Base-by-base conservation (phyloP, 2,329 filamentous ascomycete genomes). In the Aspergillus thermomutatus region DNA sequence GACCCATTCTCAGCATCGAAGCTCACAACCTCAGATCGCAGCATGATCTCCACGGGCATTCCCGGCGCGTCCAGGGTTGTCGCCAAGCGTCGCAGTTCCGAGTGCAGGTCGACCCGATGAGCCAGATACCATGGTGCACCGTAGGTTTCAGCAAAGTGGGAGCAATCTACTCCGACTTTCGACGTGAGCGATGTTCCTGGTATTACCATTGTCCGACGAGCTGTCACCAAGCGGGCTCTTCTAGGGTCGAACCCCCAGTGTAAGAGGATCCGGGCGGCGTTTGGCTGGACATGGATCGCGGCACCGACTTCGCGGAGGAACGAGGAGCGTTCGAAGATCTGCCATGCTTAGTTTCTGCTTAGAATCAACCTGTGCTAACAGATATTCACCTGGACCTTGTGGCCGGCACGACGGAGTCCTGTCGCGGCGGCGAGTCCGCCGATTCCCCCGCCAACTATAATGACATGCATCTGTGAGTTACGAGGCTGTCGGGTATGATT, bases 271-370 rank as follows among this genome's bases (percentile, higher is more conserved):
- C 57, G 60, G 3, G 57, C 59, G 14, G 64, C 69, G 51, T 72
- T 72, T 1, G 69, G 69, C 17, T 62, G 58, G 40, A 71, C 56
- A 10, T 64, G 57, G 19, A 71, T 61, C 2, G 69, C 69, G 2
- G 69, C 69, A 23, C 69, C 68, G 25, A 69, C 62, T 56, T 72
- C 68, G 34, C 50, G 52, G 31, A 55, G 52, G 6, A 60, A 51
- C 10, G 52, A 52, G 0, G 57, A 59, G 3, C 54, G 54, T 47
- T 59, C 57, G 19, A 54, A 57, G 1, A 45, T 14, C 41, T 45
- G 19, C 0, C 31, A 7, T 37, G 14, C 14, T 37, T 17, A 17
- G 14, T 17, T 34, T 34, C 14, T 14, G 6, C 31, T 17, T 14
- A 14, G n/a, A 34, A 2, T 34, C 31, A 11, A 34, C 2, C 14